Evolutionary conservation across 192 early-diverging fungal genomes (phyloP), one percentile per base, ranked within the genome.

Genomic region (Coemansia sp.): DNA sequence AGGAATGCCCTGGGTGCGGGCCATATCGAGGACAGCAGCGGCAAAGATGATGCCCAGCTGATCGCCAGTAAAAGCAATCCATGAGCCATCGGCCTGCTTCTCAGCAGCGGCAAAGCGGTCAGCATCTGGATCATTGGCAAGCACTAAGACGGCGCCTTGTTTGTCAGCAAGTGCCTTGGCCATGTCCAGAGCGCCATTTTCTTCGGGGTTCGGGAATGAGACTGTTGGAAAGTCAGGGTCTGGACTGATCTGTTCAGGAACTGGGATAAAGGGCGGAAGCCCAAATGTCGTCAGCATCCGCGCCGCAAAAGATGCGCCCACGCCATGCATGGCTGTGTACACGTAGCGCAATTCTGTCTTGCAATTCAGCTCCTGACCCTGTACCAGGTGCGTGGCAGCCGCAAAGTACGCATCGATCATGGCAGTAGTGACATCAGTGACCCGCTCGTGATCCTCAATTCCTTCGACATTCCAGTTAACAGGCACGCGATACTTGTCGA

Each of bases 271-370:
- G 3, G 87, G 78, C 60, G 85, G 81, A 28, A 96, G 76, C 25
- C 85, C 84, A 68, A 96, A 92, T 10, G 69, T 56, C 52, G 86
- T 81, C 58, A 94, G 82, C 12, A 90, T 84, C 32, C 82, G 74
- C 21, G 84, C 74, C 3, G 90, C 93, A 80, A 88, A 93, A 16
- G 84, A 85, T 7, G 83, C 76, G 22, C 95, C 95, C 27, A 97
- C 94, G 54, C 95, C 95, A 64, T 97, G 95, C 95, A 97, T 96
- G 18, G 95, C 86, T 22, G 93, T 97, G 69, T 96, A 96, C 16
- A 90, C 90, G 71, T 92, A 90, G 48, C 61, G 65, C 48, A 81
- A 65, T 31, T 27, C 24, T 10, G 67, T 73, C 19, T 48, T 8
- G 3, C 57, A 7, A 24, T 76, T 72, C 8, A 54, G 57, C 52